These are phyloP conservation scores for Aspergillus proliferans DNA, from an alignment of 2,329 filamentous ascomycete species.

Conservation along the genomic window DNA sequence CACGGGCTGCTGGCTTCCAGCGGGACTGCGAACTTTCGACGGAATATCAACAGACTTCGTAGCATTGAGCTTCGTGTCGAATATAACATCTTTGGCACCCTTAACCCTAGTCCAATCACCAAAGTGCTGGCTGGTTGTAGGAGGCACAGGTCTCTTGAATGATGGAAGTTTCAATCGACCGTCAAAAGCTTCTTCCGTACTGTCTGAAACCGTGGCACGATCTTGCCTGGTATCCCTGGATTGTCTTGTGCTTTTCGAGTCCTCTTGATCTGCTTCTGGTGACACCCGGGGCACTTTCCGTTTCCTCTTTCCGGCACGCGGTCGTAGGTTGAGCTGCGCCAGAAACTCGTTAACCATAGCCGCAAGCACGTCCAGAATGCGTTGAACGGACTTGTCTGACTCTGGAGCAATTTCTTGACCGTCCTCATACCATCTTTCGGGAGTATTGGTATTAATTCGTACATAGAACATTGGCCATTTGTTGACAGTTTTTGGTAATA, in stretches of 20 bases:
- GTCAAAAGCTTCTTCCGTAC: slow-evolving; percentile 20
- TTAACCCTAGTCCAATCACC: slow-evolving; percentile 39
- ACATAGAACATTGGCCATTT: slow-evolving; percentile 86
- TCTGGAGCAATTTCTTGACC: slow-evolving; percentile 25
- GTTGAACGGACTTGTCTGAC: slow-evolving; percentile 44
- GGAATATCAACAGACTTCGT: not conserved
- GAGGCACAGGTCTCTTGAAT: slow-evolving; percentile 12
- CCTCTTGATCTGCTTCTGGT: not conserved
- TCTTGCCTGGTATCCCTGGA: not conserved
- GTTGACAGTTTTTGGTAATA: slow-evolving; percentile 61
- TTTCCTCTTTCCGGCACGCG: slow-evolving; percentile 32
- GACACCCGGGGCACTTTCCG: slow-evolving; percentile 4
- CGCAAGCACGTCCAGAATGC: slow-evolving; percentile 59
- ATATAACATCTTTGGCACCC: slow-evolving; percentile 19
- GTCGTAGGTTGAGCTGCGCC: slow-evolving; percentile 62
- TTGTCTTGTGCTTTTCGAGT: slow-evolving; percentile 1
- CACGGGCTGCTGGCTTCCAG: not conserved
- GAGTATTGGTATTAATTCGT: slow-evolving; percentile 51
- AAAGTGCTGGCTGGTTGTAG: slow-evolving; percentile 20
- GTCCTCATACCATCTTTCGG: slow-evolving; percentile 37
- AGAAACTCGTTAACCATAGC: slow-evolving; percentile 70
- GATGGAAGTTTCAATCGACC: slow-evolving; percentile 25
- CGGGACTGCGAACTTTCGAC: not conserved
- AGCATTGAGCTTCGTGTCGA: not conserved
- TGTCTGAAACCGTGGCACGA: not conserved